Evolutionary conservation across 345 rosid genomes (phyloP).

Genomic region (Turritis glabra): DNA sequence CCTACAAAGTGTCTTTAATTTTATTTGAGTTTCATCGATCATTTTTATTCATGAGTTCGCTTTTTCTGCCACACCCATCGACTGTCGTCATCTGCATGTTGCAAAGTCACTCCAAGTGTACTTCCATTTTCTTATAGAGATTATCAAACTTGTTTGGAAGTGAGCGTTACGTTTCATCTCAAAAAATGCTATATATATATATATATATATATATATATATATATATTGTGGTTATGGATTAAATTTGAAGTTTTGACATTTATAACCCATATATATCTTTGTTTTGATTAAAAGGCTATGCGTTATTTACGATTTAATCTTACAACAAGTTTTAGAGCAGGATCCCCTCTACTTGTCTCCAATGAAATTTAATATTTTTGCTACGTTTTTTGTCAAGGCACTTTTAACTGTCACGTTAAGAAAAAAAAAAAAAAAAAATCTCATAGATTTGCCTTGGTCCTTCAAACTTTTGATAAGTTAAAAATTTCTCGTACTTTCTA

Average conservation of each 20-base stretch:
- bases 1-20: background rate
- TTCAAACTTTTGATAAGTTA: background rate
- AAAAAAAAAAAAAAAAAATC: background rate
- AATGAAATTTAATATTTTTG: conserved; percentile 3
- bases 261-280: background rate
- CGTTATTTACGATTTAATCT: background rate
- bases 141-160: conserved; percentile 8
- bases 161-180: background rate
- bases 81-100: conserved; percentile 19
- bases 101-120: conserved; percentile 14
- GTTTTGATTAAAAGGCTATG: background rate
- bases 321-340: background rate
- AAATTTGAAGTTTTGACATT: background rate
- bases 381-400: background rate
- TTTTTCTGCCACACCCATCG: conserved; percentile 17
- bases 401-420: background rate
- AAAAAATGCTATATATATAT: too few species aligned
- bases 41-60: conserved; percentile 3
- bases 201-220: too few species aligned
- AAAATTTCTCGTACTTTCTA: background rate
- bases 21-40: background rate
- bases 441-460: background rate
- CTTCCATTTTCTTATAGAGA: background rate
- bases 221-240: background rate
- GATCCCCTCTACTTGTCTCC: background rate